These are phyloP conservation scores for Tricholoma flavovirens DNA, from an alignment of 768 basidiomycete species.

Conservation along the genomic window DNA sequence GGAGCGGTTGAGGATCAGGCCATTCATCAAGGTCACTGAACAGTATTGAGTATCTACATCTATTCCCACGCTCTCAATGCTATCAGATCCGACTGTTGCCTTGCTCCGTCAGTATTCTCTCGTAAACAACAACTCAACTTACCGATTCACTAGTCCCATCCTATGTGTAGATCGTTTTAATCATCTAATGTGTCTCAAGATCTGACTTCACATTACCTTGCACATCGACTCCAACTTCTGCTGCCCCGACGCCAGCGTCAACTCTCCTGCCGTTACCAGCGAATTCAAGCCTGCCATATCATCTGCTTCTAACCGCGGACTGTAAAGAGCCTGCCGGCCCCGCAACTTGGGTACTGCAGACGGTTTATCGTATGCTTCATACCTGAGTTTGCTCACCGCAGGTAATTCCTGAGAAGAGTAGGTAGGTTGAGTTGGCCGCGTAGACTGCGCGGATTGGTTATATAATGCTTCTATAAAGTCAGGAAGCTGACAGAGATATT, in stretches of 20 bases:
- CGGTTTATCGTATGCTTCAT: constrained; percentile 66
- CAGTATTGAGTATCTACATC: constrained; percentile 35
- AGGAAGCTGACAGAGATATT: constrained; percentile 47
- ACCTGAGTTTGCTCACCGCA: constrained; percentile 51
- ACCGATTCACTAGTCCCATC: too few relatives aligned
- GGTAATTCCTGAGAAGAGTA: constrained; percentile 17
- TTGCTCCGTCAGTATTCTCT: too few relatives aligned
- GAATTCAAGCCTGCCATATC: constrained; percentile 18
- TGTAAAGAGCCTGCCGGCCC: constrained; percentile 23
- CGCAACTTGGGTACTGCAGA: constrained; percentile 41
- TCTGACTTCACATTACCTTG: constrained; percentile 13
- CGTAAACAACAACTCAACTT: too few relatives aligned
- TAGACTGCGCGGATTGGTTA: constrained; percentile 3
- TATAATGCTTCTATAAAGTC: constrained; percentile 54
- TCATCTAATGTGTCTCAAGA: neutral
- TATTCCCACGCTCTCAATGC: constrained; percentile 12
- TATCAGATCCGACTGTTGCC: too few relatives aligned
- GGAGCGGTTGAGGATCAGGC: constrained; percentile 45
- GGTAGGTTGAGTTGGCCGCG: constrained; percentile 13
- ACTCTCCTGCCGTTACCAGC: constrained; percentile 37
- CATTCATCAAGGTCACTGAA: constrained; percentile 48
- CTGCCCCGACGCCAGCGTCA: constrained; percentile 34
- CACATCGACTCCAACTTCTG: constrained; percentile 24
- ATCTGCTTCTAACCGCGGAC: constrained; percentile 30
- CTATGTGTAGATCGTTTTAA: neutral